phyloP scores from a whole-genome alignment of 1,284 basidiomycete species.

The Meira nashicola region DNA sequence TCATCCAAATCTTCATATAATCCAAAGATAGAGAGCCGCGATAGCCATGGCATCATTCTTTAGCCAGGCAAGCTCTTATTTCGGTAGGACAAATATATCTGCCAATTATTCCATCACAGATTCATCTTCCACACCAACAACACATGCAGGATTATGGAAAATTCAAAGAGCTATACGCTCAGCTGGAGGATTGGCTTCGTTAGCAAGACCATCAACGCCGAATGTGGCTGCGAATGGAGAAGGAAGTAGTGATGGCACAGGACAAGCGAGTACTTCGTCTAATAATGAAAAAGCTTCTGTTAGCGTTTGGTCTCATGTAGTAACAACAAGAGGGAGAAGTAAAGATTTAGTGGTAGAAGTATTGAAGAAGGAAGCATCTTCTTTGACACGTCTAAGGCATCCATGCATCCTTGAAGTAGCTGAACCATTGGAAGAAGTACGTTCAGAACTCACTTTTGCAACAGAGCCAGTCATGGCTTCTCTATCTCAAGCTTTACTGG shows the following conservation, averaged over 20 bases:
- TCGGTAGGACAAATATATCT: constrained; percentile 44
- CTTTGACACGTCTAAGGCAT: constrained; percentile 79
- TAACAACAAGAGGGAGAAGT: constrained; percentile 24
- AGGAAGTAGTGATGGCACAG: constrained; percentile 4
- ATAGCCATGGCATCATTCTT: constrained; percentile 16
- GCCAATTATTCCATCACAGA: constrained; percentile 47
- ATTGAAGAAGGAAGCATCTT: constrained; percentile 61
- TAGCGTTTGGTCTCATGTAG: constrained; percentile 39
- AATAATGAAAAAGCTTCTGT: constrained; percentile 12
- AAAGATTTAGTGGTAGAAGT: constrained; percentile 34
- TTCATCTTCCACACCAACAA: constrained; percentile 14
- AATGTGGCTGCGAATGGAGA: neutral
- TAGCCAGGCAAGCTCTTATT: constrained; percentile 15
- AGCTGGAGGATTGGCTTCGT: constrained; percentile 1
- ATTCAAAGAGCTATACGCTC: constrained; percentile 39
- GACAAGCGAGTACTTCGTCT: neutral
- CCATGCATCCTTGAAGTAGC: constrained; percentile 97
- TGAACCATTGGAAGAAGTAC: constrained; percentile 90
- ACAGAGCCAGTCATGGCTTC: constrained; percentile 64
- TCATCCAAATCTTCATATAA: no score
- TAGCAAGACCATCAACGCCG: neutral
- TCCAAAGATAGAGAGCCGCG: no score
- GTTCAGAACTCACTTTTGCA: constrained; percentile 78
- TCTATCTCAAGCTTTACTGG: constrained; percentile 16
- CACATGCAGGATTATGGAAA: constrained; percentile 47